phyloP scores from a whole-genome alignment of 345 rosid genomes.

The Acer campestre region DNA sequence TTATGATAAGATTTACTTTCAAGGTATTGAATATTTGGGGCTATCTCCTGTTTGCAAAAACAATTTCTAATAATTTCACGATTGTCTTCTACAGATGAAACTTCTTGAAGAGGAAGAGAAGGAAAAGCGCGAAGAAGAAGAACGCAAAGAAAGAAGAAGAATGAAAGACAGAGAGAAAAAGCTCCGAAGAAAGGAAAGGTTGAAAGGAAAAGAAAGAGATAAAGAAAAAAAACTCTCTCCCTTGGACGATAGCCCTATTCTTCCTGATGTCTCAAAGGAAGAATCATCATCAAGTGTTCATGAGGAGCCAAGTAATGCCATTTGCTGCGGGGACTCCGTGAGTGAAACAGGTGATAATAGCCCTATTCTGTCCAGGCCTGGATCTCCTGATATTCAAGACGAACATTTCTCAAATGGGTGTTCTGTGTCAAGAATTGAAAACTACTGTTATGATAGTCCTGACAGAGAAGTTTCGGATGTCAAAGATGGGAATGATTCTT shows the following conservation, averaged over 20 bases:
- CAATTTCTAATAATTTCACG: slow-evolving; percentile 19
- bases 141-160: slow-evolving; percentile 85
- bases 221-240: slow-evolving; percentile 51
- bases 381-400: slow-evolving; percentile 53
- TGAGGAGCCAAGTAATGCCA: slow-evolving; percentile 41
- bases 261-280: slow-evolving; percentile 36
- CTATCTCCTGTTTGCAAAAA: not conserved
- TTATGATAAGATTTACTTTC: slow-evolving; percentile 17
- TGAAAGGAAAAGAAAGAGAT: slow-evolving; percentile 87
- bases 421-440: slow-evolving; percentile 37
- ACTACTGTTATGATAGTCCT: slow-evolving; percentile 41
- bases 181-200: slow-evolving; percentile 88
- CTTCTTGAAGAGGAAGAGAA: slow-evolving; percentile 97
- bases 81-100: slow-evolving; percentile 54
- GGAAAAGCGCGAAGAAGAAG: slow-evolving; percentile 96
- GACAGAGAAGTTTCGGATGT: slow-evolving; percentile 40
- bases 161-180: slow-evolving; percentile 91
- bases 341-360: slow-evolving; percentile 40
- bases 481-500: slow-evolving; percentile 54
- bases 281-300: slow-evolving; percentile 45
- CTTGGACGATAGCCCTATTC: slow-evolving; percentile 28
- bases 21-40: not conserved
- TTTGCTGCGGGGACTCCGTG: slow-evolving; percentile 43
- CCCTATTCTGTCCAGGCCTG: slow-evolving; percentile 49
- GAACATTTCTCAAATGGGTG: slow-evolving; percentile 39